Evolutionary conservation across 768 basidiomycete species (phyloP).

Genomic region (Xerocomellus dryophilus): DNA sequence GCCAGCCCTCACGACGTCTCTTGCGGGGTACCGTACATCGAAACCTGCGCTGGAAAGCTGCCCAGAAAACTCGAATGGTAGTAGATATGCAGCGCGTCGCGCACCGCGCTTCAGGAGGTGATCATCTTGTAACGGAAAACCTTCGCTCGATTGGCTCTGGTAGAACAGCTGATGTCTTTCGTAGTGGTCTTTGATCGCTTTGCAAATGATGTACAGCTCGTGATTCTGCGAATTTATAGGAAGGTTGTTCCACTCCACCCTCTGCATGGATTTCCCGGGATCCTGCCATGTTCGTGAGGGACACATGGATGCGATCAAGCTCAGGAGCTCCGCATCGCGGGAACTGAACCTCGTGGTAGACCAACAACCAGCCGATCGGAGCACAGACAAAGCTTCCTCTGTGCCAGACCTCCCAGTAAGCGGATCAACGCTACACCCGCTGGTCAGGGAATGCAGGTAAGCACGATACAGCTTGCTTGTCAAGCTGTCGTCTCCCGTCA

Average conservation of each 20-base stretch:
- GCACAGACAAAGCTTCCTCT: constrained; percentile 11
- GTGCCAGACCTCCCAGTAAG: constrained; percentile 38
- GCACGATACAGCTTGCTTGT: constrained; percentile 34
- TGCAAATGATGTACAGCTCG: constrained; percentile 21
- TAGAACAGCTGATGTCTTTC: constrained; percentile 12
- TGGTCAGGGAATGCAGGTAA: constrained; percentile 45
- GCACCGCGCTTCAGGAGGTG: constrained; percentile 18
- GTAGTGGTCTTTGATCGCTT: constrained; percentile 30
- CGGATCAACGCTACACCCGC: constrained; percentile 41
- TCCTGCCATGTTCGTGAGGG: constrained; percentile 37
- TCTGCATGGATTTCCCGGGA: constrained; percentile 42
- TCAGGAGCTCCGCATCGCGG: constrained; percentile 31
- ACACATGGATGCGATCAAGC: constrained; percentile 19
- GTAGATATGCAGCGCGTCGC: constrained; percentile 5
- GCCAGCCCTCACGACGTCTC: background rate
- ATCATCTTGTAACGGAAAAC: constrained; percentile 1
- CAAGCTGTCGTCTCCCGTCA: constrained; percentile 26
- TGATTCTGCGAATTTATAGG: constrained; percentile 31
- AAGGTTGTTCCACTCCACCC: constrained; percentile 30
- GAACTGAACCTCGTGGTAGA: constrained; percentile 38
- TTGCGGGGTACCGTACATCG: constrained; percentile 14
- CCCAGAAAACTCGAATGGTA: constrained; percentile 3
- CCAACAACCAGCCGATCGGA: constrained; percentile 35
- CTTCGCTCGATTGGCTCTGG: background rate
- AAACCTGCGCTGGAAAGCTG: background rate